phyloP scores from a whole-genome alignment of 2,329 filamentous ascomycete genomes.

The Dactylonectria estremocensis region DNA sequence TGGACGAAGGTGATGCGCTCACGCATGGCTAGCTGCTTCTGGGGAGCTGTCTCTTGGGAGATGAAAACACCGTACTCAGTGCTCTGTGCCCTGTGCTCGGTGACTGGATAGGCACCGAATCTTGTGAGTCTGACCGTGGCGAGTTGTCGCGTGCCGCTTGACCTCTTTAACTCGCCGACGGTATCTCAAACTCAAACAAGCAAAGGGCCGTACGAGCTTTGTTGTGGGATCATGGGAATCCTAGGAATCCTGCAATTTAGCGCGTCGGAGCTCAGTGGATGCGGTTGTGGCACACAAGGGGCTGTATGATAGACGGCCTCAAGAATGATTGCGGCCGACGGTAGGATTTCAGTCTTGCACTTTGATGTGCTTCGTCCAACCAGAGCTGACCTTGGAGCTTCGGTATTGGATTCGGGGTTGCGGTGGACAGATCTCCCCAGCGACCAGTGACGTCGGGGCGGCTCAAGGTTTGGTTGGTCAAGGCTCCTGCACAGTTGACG shows the following conservation, averaged over 20 bases:
- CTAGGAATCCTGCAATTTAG: conserved; percentile 1
- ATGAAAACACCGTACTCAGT: not conserved
- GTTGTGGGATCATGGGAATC: not conserved
- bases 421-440: conserved; percentile 30
- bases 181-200: conserved; percentile 27
- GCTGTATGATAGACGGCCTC: not conserved
- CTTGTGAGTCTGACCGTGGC: conserved; percentile 16
- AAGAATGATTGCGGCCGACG: conserved; percentile 9
- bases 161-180: conserved; percentile 14
- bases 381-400: conserved; percentile 20
- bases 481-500: conserved; percentile 15
- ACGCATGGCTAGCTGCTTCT: conserved; percentile 69
- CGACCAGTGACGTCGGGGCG: conserved; percentile 4
- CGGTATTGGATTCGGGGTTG: conserved; percentile 27
- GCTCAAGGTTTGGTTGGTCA: conserved; percentile 16
- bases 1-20: conserved; percentile 86
- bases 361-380: conserved; percentile 6
- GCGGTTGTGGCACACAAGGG: conserved; percentile 7
- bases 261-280: not conserved
- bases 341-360: not conserved
- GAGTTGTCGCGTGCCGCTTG: conserved; percentile 39
- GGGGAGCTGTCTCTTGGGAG: not conserved
- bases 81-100: not conserved
- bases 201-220: conserved; percentile 4
- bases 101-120: conserved; percentile 12